Evolutionary conservation across 441 rosid species (phyloP).

Genomic region (Brassica hybrid): DNA sequence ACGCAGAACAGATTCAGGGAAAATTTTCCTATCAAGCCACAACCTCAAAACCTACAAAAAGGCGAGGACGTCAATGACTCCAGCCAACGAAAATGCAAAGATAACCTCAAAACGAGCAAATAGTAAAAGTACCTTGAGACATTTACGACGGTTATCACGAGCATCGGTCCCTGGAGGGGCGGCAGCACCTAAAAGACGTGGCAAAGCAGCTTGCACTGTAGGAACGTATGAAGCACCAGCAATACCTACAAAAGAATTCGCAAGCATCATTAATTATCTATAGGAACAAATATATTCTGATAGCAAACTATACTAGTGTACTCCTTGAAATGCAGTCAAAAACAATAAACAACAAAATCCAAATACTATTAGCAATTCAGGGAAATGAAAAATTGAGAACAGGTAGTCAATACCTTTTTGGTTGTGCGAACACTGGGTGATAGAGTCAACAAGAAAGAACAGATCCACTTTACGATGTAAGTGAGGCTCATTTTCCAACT

Average conservation of each 20-base stretch:
- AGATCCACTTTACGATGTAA: constrained; percentile 86
- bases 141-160: constrained; percentile 95
- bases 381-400: constrained; percentile 16
- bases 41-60: constrained; percentile 69
- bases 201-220: constrained; percentile 87
- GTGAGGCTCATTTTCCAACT: constrained; percentile 88
- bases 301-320: not conserved
- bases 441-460: constrained; percentile 95
- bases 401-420: constrained; percentile 71
- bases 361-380: not conserved
- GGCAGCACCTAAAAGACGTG: constrained; percentile 94
- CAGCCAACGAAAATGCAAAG: constrained; percentile 10
- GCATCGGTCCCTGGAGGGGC: constrained; percentile 87
- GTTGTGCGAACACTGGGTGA: constrained; percentile 92
- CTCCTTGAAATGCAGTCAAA: constrained; percentile 7
- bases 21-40: constrained; percentile 94
- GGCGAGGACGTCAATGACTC: constrained; percentile 35
- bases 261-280: constrained; percentile 13
- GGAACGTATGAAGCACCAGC: constrained; percentile 95
- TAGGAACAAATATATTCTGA: constrained; percentile 1
- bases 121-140: constrained; percentile 68
- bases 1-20: constrained; percentile 76
- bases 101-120: constrained; percentile 4
- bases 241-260: constrained; percentile 57
- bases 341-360: constrained; percentile 1